Conservation (phyloP, 306 rosid genomes). For the Casuarina cunninghamiana region DNA sequence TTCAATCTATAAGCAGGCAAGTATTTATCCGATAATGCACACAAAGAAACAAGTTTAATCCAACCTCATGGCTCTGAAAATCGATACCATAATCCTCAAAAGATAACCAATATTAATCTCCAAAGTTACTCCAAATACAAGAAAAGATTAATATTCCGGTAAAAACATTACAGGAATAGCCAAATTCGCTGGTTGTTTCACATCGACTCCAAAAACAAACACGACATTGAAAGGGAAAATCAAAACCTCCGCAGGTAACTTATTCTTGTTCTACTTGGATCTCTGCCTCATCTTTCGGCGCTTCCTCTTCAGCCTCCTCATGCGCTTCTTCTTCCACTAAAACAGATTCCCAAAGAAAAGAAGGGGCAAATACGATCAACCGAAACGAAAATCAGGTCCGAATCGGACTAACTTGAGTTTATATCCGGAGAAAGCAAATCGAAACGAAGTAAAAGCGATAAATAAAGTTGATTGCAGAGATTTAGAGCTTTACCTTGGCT, state of each 20-base stretch:
- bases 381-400: background rate
- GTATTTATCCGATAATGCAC: no score
- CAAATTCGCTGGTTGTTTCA: background rate
- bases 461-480: background rate
- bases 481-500: background rate
- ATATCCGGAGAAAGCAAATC: background rate
- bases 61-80: no score
- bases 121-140: no score
- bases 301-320: constrained; percentile 6
- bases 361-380: background rate
- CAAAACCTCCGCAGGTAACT: background rate
- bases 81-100: no score
- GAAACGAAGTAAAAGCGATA: background rate
- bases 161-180: background rate
- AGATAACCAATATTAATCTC: no score
- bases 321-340: constrained; percentile 4
- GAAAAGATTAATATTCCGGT: background rate
- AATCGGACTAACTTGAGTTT: background rate
- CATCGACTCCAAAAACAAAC: background rate
- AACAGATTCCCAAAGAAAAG: background rate
- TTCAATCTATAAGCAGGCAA: no score
- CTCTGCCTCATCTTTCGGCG: constrained; percentile 8
- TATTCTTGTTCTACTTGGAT: background rate
- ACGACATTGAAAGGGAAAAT: background rate
- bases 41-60: no score